phyloP scores from a whole-genome alignment of 306 rosid genomes.

The Hylodesmum podocarpum region DNA sequence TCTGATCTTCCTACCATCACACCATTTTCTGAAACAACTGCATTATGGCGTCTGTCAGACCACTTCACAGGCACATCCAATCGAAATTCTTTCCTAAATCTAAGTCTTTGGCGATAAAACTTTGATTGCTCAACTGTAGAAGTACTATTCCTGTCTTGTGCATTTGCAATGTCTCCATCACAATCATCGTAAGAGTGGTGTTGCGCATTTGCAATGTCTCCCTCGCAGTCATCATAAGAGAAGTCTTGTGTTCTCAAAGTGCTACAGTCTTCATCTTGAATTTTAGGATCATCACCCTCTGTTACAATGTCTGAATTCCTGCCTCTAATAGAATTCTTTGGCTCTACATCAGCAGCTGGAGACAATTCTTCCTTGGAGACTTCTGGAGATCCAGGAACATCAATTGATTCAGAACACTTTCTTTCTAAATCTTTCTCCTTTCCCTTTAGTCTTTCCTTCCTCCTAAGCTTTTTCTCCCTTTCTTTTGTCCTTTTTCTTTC shows the following conservation, averaged over 20 bases:
- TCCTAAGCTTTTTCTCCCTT: slow-evolving; percentile 89
- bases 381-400: slow-evolving; percentile 45
- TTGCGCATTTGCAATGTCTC: slow-evolving; percentile 42
- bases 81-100: slow-evolving; percentile 67
- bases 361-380: slow-evolving; percentile 62
- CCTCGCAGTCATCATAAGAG: slow-evolving; percentile 48
- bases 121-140: slow-evolving; percentile 63
- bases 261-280: slow-evolving; percentile 49
- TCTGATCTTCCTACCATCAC: slow-evolving; percentile 49
- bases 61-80: slow-evolving; percentile 64
- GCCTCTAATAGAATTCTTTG: slow-evolving; percentile 46
- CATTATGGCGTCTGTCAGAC: slow-evolving; percentile 64
- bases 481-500: slow-evolving; percentile 91
- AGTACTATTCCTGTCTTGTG: slow-evolving; percentile 39
- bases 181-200: slow-evolving; percentile 46
- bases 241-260: slow-evolving; percentile 43
- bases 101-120: slow-evolving; percentile 54
- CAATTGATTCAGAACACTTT: slow-evolving; percentile 50
- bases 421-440: slow-evolving; percentile 66
- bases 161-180: slow-evolving; percentile 50
- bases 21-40: slow-evolving; percentile 65
- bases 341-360: slow-evolving; percentile 55
- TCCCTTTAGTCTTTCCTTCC: slow-evolving; percentile 93
- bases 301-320: slow-evolving; percentile 52
- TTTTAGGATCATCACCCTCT: slow-evolving; percentile 58